A percentile compares a stretch with the other conserved stretches of the same genome.
These are phyloP conservation scores for Aspergillus ochraceoroseus DNA, from an alignment of 2,329 filamentous ascomycete species.

Conservation along the genomic window DNA sequence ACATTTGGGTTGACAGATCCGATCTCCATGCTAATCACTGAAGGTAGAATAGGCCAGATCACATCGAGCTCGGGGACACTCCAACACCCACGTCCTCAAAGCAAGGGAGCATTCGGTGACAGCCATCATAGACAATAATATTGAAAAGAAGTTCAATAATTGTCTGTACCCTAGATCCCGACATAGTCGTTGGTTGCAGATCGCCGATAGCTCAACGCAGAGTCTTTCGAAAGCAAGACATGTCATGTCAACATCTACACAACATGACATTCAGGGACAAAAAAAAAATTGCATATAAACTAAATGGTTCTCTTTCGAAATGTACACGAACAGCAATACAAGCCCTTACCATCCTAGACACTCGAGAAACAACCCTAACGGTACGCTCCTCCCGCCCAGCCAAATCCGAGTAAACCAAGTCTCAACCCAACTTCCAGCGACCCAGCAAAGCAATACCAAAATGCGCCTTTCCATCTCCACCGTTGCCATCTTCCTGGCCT, in stretches of 20 bases:
- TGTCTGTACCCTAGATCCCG: not conserved
- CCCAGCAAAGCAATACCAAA: not conserved
- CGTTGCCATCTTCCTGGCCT: conserved; percentile 4
- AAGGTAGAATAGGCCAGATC: not conserved
- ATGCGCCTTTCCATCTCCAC: conserved; percentile 1
- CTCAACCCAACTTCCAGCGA: too few relatives aligned
- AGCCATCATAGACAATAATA: conserved; percentile 3
- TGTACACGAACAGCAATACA: too few relatives aligned
- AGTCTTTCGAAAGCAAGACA: not conserved
- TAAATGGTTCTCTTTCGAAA: too few relatives aligned
- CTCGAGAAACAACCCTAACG: too few relatives aligned
- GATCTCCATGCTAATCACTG: too few relatives aligned
- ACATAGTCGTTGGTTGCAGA: not conserved
- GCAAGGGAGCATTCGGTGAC: not conserved
- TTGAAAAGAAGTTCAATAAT: not conserved
- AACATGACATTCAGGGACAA: not conserved
- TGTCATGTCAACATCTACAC: not conserved
- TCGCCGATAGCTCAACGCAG: not conserved
- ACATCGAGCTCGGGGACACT: not conserved
- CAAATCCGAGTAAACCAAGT: not conserved
- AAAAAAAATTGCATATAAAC: not conserved
- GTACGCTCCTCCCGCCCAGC: too few relatives aligned
- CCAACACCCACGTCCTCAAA: not conserved
- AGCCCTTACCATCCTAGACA: too few relatives aligned
- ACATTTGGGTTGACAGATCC: too few relatives aligned